Conservation (phyloP, 2,329 filamentous ascomycete species). For the Aureobasidium sp. region DNA sequence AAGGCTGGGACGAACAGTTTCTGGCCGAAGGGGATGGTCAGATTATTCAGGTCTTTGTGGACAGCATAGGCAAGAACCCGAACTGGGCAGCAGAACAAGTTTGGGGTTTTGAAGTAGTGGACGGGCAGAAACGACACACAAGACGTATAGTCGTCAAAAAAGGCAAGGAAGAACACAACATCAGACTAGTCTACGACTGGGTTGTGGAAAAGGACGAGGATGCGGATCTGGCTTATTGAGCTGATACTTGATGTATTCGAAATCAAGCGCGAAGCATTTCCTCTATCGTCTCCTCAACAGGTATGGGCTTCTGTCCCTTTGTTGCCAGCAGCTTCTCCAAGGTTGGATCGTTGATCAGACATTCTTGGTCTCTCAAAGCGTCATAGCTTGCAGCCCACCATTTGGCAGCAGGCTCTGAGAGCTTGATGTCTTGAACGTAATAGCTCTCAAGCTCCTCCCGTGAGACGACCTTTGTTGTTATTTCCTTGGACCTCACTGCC, state of each 20-base stretch:
- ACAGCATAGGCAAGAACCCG: conserved; percentile 28
- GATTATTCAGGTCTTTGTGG: conserved; percentile 42
- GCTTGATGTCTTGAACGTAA: conserved; percentile 29
- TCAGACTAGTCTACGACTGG: conserved; percentile 37
- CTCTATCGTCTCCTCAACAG: conserved; percentile 31
- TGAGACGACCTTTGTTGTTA: conserved; percentile 28
- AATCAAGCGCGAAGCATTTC: conserved; percentile 26
- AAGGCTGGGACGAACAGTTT: conserved; percentile 50
- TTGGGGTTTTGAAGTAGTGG: conserved; percentile 38
- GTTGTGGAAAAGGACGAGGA: conserved; percentile 11
- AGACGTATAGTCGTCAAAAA: conserved; percentile 33
- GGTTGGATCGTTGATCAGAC: conserved; percentile 32
- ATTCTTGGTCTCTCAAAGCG: conserved; percentile 34
- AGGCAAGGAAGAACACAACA: conserved; percentile 28
- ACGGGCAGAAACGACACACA: conserved; percentile 31
- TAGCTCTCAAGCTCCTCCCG: conserved; percentile 33
- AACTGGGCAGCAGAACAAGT: conserved; percentile 48
- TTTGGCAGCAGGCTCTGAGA: conserved; percentile 29
- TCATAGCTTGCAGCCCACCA: conserved; percentile 41
- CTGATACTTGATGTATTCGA: background rate
- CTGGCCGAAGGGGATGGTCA: conserved; percentile 33
- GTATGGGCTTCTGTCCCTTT: conserved; percentile 26
- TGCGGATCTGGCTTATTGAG: background rate
- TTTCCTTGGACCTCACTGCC: conserved; percentile 21
- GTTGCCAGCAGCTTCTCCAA: conserved; percentile 30